phyloP scores from a whole-genome alignment of 768 basidiomycete genomes.

The Hygrocybe punicea region DNA sequence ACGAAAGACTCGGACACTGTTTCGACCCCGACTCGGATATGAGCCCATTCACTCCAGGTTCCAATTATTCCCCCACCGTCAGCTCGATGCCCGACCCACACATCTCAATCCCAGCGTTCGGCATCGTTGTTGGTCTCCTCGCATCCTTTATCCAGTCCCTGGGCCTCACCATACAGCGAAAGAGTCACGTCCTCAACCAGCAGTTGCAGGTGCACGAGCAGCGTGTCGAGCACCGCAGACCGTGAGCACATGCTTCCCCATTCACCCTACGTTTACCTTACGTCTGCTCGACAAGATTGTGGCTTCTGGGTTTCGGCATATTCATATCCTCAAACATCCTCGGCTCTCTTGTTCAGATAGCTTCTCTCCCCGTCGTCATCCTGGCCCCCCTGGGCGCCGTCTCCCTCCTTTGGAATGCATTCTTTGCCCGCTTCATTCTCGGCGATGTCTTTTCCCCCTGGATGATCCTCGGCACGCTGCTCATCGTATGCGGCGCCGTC shows the following conservation, averaged over 20 bases:
- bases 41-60: too few species aligned
- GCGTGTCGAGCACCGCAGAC: constrained; percentile 71
- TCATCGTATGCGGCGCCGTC: constrained; percentile 86
- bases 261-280: constrained; percentile 3
- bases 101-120: constrained; percentile 46
- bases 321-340: constrained; percentile 87
- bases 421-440: constrained; percentile 80
- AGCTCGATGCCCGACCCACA: constrained; percentile 22
- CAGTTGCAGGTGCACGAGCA: constrained; percentile 59
- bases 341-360: constrained; percentile 88
- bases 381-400: constrained; percentile 92
- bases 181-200: constrained; percentile 87
- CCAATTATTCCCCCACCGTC: neutral
- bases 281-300: constrained; percentile 49
- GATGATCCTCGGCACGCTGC: constrained; percentile 81
- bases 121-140: constrained; percentile 62
- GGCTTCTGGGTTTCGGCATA: constrained; percentile 82
- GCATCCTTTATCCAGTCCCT: constrained; percentile 88
- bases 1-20: too few species aligned
- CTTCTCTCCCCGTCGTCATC: constrained; percentile 90
- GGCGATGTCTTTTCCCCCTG: constrained; percentile 82
- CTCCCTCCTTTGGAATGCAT: constrained; percentile 90
- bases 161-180: constrained; percentile 88
- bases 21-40: too few species aligned
- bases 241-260: constrained; percentile 46